Conservation (phyloP, 257 asterid genomes). For the Asclepias syriaca region DNA sequence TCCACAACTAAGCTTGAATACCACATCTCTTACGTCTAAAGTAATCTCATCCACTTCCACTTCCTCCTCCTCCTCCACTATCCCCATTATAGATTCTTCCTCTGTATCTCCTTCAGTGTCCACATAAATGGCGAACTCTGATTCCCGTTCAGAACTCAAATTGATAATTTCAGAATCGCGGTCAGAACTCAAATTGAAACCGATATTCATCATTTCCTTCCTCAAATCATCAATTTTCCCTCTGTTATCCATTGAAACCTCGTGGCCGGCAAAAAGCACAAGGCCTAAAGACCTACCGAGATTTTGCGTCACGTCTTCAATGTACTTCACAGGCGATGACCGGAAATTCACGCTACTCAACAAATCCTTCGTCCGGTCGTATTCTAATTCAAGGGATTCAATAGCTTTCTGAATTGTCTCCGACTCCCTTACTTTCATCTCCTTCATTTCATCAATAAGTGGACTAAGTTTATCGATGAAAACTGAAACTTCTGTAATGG, state of each 20-base stretch:
- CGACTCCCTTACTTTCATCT: conserved; percentile 20
- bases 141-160: background rate
- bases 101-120: conserved; percentile 25
- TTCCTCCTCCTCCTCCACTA: conserved; percentile 18
- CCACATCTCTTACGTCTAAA: conserved; percentile 43
- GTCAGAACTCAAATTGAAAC: conserved; percentile 40
- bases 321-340: conserved; percentile 50
- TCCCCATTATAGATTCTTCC: conserved; percentile 24
- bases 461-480: conserved; percentile 59
- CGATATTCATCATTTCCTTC: conserved; percentile 59
- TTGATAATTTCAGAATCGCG: conserved; percentile 16
- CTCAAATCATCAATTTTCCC: conserved; percentile 52
- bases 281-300: conserved; percentile 82
- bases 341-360: conserved; percentile 22
- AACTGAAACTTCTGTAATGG: conserved; percentile 43
- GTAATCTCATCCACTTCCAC: conserved; percentile 38
- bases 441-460: conserved; percentile 49
- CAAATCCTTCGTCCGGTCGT: conserved; percentile 37
- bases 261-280: conserved; percentile 71
- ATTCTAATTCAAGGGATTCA: conserved; percentile 63
- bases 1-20: conserved; percentile 43
- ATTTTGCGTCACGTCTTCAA: conserved; percentile 49
- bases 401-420: conserved; percentile 55
- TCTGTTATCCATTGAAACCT: conserved; percentile 41
- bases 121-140: background rate